Evolutionary conservation across 2,329 filamentous ascomycete species (phyloP).

Genomic region (Gaeumannomyces tritici): DNA sequence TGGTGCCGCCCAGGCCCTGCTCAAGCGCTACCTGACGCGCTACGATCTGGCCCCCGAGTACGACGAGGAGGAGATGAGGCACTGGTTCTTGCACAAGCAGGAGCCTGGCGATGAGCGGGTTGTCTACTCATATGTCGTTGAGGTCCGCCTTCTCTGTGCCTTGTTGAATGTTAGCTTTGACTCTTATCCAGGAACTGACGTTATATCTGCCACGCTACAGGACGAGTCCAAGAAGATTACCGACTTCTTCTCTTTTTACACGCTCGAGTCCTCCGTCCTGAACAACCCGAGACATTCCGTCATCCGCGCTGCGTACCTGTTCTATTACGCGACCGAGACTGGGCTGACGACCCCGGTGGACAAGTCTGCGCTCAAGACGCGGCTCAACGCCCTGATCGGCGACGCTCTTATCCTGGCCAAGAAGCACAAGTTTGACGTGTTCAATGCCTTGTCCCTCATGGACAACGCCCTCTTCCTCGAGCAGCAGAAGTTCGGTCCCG

Average conservation of each 20-base stretch:
- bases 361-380: constrained; percentile 56
- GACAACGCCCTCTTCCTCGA: constrained; percentile 92
- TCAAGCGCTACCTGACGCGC: constrained; percentile 67
- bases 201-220: constrained; percentile 16
- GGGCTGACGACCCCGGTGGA: constrained; percentile 53
- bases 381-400: constrained; percentile 70
- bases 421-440: constrained; percentile 79
- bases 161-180: neutral
- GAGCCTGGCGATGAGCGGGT: constrained; percentile 62
- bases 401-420: constrained; percentile 87
- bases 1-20: constrained; percentile 61
- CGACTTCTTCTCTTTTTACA: constrained; percentile 96
- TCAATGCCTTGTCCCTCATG: constrained; percentile 88
- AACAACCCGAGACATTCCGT: constrained; percentile 66
- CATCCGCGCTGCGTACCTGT: constrained; percentile 87
- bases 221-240: constrained; percentile 69
- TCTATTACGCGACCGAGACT: constrained; percentile 86
- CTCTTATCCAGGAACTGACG: neutral
- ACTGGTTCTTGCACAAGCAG: constrained; percentile 76
- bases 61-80: constrained; percentile 67
- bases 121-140: constrained; percentile 89
- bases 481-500: constrained; percentile 87
- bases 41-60: constrained; percentile 83
- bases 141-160: constrained; percentile 44
- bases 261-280: constrained; percentile 86